These are phyloP conservation scores for Ligustrum vulgare DNA, from an alignment of 257 asterid genomes.

Conservation along the genomic window DNA sequence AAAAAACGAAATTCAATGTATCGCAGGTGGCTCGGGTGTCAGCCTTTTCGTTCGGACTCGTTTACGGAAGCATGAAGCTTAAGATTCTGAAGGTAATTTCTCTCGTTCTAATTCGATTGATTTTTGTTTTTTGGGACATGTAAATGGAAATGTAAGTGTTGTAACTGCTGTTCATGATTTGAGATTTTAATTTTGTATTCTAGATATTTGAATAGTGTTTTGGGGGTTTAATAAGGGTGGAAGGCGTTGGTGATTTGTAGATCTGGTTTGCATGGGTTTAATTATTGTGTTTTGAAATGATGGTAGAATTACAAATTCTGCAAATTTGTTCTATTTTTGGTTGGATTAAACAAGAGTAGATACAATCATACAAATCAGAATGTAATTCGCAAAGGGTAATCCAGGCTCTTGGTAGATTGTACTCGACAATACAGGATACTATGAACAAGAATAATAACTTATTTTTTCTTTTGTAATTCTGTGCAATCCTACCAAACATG, in stretches of 20 bases:
- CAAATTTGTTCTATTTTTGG: neutral
- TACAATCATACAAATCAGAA: neutral
- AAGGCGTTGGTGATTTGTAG: neutral
- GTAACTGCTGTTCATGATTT: neutral
- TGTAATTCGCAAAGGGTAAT: neutral
- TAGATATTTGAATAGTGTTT: neutral
- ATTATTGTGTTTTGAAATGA: neutral
- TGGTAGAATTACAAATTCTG: neutral
- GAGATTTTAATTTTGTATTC: neutral
- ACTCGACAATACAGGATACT: neutral
- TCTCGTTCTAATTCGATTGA: neutral
- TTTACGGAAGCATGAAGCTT: constrained; percentile 53
- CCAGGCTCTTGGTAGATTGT: neutral
- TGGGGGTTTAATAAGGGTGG: neutral
- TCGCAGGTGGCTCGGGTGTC: constrained; percentile 68
- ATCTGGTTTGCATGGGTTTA: neutral
- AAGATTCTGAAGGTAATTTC: constrained; percentile 47
- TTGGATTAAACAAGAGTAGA: neutral
- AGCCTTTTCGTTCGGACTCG: constrained; percentile 50
- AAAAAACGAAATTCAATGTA: constrained; percentile 1
- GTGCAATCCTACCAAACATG: neutral
- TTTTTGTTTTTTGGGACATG: neutral
- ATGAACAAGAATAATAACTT: neutral
- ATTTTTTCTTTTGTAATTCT: neutral
- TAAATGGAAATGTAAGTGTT: neutral